Conservation (phyloP, 345 rosid genomes). For the Eutrema heterophyllum region DNA sequence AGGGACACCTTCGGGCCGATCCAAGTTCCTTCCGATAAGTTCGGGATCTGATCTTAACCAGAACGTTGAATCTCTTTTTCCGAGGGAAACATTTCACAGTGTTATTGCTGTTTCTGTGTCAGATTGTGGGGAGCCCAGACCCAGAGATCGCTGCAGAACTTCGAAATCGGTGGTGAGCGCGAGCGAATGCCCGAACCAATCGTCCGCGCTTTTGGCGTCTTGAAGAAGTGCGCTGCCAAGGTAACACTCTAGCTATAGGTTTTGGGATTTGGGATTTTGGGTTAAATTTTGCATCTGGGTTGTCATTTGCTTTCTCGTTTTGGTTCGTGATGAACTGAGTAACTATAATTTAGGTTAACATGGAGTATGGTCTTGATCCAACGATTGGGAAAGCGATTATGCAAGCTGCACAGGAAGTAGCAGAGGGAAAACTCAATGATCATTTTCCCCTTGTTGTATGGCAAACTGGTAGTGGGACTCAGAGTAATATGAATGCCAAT, state of each 20-base stretch:
- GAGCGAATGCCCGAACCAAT: constrained; percentile 96
- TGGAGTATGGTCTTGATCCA: constrained; percentile 92
- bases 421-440: constrained; percentile 79
- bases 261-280: background rate
- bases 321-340: background rate
- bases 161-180: constrained; percentile 89
- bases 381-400: constrained; percentile 79
- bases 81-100: background rate
- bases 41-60: constrained; percentile 19
- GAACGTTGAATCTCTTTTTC: background rate
- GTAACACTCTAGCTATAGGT: constrained; percentile 28
- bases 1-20: constrained; percentile 92
- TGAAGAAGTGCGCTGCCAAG: constrained; percentile 96
- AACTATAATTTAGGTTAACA: constrained; percentile 53
- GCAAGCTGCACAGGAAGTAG: constrained; percentile 93
- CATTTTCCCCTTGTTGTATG: constrained; percentile 92
- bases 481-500: constrained; percentile 99
- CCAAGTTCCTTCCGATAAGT: constrained; percentile 82
- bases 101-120: background rate
- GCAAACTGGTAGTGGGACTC: constrained; percentile 99
- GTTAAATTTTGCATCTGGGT: background rate
- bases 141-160: constrained; percentile 90
- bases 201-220: constrained; percentile 85
- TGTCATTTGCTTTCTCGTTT: background rate
- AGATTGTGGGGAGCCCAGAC: constrained; percentile 99